phyloP scores from a whole-genome alignment of 441 rosid genomes.

The Croton setiger region DNA sequence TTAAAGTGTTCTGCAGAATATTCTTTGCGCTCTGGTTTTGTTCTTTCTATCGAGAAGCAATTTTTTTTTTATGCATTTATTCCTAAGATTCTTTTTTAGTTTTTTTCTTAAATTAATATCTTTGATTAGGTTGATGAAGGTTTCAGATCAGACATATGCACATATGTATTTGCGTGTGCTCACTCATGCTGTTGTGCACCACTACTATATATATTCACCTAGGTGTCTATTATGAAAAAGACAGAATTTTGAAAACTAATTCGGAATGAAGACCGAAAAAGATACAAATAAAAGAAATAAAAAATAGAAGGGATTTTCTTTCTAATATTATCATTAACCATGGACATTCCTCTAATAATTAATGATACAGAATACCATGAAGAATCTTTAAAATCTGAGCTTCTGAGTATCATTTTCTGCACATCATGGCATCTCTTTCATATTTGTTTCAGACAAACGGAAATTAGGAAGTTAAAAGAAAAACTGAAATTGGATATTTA shows the following conservation, averaged over 20 bases:
- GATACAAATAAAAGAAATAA: background rate
- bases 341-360: background rate
- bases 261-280: background rate
- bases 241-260: slow-evolving; percentile 7
- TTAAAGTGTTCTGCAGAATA: background rate
- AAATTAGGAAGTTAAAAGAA: too few relatives aligned
- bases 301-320: background rate
- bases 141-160: background rate
- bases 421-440: background rate
- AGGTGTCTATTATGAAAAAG: background rate
- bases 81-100: background rate
- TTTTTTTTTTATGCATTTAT: background rate
- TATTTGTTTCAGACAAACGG: background rate
- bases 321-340: background rate
- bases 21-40: background rate
- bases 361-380: background rate
- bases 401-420: background rate
- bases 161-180: background rate
- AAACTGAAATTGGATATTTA: too few relatives aligned
- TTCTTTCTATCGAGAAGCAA: background rate
- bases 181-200: too few relatives aligned
- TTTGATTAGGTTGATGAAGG: background rate
- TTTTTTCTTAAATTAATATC: too few relatives aligned
- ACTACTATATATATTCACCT: background rate
- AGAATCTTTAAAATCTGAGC: background rate